Evolutionary conservation across 73 alveolate species (phyloP), one percentile per base, ranked within the genome.

Genomic region (Tetrahymena elliotti): DNA sequence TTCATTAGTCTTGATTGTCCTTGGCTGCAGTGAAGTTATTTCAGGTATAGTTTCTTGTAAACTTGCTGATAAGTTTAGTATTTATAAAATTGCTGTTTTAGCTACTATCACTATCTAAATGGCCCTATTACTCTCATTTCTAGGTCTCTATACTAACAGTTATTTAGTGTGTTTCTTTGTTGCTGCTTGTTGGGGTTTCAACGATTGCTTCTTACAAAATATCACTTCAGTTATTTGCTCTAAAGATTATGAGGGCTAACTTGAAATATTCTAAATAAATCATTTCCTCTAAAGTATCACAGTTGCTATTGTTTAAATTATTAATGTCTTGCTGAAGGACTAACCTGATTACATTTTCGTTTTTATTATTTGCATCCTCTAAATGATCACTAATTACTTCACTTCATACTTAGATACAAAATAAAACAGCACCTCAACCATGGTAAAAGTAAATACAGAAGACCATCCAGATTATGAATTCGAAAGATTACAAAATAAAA

Each of bases 161-260:
- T 94, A 94, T 41, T 27, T 47, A 13, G 83, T 94, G 13, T 94
- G 96, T 34, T 94, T 94, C 47, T 35, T 94, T 35, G 84, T 84
- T 39, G 96, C 94, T 9, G 94, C 96, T 33, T n/a, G 84, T n/a
- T 94, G 96, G 96, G 96, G 96, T 31, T 47, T 92, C 10, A 84
- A 94, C 36, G 96, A 94, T 84, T 94, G 96, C 83, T 54, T 54
- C 84, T 54, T 54, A 22, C 84, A 54, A 54, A 54, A 54, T 9
- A n/a, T 54, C 20, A 54, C 84, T 13, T 54, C 84, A 13, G 84
- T 54, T 2, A 54, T 54, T n/a, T 22, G 37, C 7, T 54, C 84
- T 16, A 54, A 54, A 9, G 84, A 54, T 54, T 54, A 54, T 54
- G 84, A 54, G 20, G 84, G 84, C 6, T 54, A 54, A 54, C 33